Conservation (phyloP, 2,329 filamentous ascomycete genomes). For the Ascosphaera pollenicola region DNA sequence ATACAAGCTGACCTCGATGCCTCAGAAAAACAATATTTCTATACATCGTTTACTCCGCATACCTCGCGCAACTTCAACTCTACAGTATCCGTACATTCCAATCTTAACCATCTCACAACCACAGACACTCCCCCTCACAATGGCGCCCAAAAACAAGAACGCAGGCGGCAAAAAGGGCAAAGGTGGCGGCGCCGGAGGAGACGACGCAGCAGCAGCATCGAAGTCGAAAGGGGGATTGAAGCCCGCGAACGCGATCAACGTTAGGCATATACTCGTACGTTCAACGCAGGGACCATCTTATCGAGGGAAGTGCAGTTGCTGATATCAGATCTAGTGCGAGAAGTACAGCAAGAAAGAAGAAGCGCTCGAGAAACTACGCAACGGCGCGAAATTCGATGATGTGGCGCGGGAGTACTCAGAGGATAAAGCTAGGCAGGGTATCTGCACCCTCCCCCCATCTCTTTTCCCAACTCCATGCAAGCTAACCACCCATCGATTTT, state of each 20-base stretch:
- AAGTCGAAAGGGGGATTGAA: slow-evolving; percentile 24
- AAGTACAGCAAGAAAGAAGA: slow-evolving; percentile 45
- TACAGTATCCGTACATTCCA: too few relatives aligned
- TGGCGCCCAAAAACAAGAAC: slow-evolving; percentile 22
- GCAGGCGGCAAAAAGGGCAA: slow-evolving; percentile 12
- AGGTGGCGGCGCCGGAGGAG: slow-evolving; percentile 18
- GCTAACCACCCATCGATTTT: too few relatives aligned
- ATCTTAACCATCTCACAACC: too few relatives aligned
- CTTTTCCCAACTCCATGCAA: slow-evolving; percentile 1
- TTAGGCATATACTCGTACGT: slow-evolving; percentile 37
- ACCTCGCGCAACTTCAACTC: too few relatives aligned
- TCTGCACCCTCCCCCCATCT: slow-evolving; percentile 2
- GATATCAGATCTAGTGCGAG: slow-evolving; percentile 28
- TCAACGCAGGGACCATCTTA: background rate
- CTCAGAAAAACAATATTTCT: too few relatives aligned
- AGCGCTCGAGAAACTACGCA: slow-evolving; percentile 35
- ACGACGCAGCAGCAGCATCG: slow-evolving; percentile 12
- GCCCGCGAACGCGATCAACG: slow-evolving; percentile 40
- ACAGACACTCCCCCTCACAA: too few relatives aligned
- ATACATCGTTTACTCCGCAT: too few relatives aligned
- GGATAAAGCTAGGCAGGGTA: slow-evolving; percentile 39
- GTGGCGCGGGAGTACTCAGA: slow-evolving; percentile 42
- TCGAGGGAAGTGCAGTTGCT: too few relatives aligned
- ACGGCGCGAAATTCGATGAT: slow-evolving; percentile 40
- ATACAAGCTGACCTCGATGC: too few relatives aligned